phyloP scores from a whole-genome alignment of 225 moss, liverwort and hornwort species.

The Rhytidiadelphus loreus region DNA sequence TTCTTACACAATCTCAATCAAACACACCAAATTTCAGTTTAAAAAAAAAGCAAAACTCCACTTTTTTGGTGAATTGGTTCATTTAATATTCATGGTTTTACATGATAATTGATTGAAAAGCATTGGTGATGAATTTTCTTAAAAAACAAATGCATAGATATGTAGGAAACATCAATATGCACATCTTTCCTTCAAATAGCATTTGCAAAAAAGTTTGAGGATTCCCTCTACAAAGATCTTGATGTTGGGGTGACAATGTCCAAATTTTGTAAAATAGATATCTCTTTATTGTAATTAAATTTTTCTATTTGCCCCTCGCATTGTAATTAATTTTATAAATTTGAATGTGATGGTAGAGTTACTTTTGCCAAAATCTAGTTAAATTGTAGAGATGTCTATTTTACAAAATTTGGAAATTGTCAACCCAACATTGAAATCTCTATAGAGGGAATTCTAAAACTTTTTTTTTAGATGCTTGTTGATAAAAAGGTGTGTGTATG shows the following conservation, averaged over 20 bases:
- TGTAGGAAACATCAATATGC: background rate
- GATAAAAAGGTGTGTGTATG: too few species aligned
- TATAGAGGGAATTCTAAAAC: background rate
- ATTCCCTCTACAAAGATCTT: too few species aligned
- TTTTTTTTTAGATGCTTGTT: background rate
- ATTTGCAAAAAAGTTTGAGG: background rate
- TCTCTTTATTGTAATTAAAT: background rate
- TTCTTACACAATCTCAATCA: background rate
- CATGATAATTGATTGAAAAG: background rate
- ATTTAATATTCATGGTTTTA: background rate
- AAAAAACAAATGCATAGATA: background rate
- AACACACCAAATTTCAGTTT: background rate
- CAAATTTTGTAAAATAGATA: background rate
- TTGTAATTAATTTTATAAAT: background rate
- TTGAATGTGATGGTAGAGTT: background rate
- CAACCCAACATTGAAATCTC: background rate
- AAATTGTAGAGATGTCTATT: background rate
- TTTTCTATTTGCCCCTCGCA: background rate
- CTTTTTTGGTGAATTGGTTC: background rate
- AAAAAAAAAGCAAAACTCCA: accelerated
- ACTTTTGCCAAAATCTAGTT: background rate
- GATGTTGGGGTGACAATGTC: too few species aligned
- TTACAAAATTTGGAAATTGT: background rate
- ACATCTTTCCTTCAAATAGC: background rate
- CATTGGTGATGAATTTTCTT: background rate